phyloP scores from a whole-genome alignment of 208 protist species.

The Zelonia costaricensis region DNA sequence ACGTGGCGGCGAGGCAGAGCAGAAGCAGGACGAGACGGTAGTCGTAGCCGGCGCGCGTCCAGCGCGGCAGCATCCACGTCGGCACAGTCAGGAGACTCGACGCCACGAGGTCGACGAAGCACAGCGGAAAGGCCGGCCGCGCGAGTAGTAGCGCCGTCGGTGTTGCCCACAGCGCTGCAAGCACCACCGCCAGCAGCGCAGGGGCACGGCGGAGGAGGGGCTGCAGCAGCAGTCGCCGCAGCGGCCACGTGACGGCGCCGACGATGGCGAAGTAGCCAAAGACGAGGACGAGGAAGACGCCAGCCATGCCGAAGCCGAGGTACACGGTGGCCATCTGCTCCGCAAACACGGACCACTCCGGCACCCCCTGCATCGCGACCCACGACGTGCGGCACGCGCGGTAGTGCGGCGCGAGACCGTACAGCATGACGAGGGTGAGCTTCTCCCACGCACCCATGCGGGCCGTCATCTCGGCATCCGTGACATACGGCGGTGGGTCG shows the following conservation, averaged over 20 bases:
- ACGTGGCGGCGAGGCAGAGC: conserved; percentile 21
- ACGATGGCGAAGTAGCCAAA: conserved; percentile 20
- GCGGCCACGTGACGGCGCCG: conserved; percentile 18
- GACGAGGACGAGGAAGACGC: conserved; percentile 29
- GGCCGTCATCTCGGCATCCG: conserved; percentile 44
- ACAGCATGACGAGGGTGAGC: conserved; percentile 48
- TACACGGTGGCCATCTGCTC: conserved; percentile 59
- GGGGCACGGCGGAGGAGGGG: conserved; percentile 25
- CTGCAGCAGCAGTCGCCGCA: conserved; percentile 27
- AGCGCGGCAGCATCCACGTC: conserved; percentile 47
- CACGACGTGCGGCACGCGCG: conserved; percentile 68
- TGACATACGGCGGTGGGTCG: conserved; percentile 32
- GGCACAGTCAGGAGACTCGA: conserved; percentile 28
- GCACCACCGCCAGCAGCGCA: conserved; percentile 1
- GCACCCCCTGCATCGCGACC: conserved; percentile 56
- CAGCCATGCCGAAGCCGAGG: conserved; percentile 42
- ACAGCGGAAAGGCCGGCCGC: conserved; percentile 48
- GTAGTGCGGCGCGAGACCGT: conserved; percentile 50
- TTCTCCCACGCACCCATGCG: conserved; percentile 71
- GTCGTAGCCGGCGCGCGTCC: conserved; percentile 23
- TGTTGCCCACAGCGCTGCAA: conserved; percentile 40
- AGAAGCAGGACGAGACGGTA: conserved; percentile 34
- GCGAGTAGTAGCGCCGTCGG: conserved; percentile 38
- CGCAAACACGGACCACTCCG: conserved; percentile 39
- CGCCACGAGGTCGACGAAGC: conserved; percentile 36